Evolutionary conservation across 495 filamentous ascomycete species (phyloP).

Genomic region (Tuber magnatum): DNA sequence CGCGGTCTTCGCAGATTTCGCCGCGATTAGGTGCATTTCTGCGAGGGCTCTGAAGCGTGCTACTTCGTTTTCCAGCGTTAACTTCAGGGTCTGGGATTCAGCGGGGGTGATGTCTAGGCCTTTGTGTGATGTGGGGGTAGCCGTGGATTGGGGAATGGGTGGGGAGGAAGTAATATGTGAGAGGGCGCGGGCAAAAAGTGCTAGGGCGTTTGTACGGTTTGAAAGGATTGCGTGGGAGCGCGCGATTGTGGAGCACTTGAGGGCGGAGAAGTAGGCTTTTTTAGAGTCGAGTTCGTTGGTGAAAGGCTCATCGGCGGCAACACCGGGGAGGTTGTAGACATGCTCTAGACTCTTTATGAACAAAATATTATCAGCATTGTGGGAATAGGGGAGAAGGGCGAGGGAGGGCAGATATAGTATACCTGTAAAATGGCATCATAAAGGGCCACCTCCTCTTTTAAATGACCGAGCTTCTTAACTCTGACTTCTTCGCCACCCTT

Average conservation of each 20-base stretch:
- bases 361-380: conserved; percentile 7
- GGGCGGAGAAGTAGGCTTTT: conserved; percentile 73
- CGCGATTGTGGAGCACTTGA: conserved; percentile 80
- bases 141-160: conserved; percentile 41
- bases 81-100: conserved; percentile 53
- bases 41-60: conserved; percentile 74
- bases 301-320: conserved; percentile 76
- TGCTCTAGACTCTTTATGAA: conserved; percentile 70
- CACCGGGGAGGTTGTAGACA: conserved; percentile 78
- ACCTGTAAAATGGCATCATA: conserved; percentile 79
- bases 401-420: neutral
- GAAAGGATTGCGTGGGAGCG: conserved; percentile 71
- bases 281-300: conserved; percentile 69
- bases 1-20: conserved; percentile 42
- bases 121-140: conserved; percentile 38
- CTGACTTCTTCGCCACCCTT: conserved; percentile 51
- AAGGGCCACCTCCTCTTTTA: conserved; percentile 84
- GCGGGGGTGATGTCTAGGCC: conserved; percentile 52
- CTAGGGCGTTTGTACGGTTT: conserved; percentile 72
- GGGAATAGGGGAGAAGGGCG: neutral
- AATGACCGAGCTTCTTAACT: conserved; percentile 62
- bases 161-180: conserved; percentile 48
- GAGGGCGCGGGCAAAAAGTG: conserved; percentile 62
- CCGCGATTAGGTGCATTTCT: conserved; percentile 58
- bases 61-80: conserved; percentile 59